Evolutionary conservation across 2,329 filamentous ascomycete genomes (phyloP), one percentile per base, ranked within the genome.

Genomic region (Ceratocystis destructans): DNA sequence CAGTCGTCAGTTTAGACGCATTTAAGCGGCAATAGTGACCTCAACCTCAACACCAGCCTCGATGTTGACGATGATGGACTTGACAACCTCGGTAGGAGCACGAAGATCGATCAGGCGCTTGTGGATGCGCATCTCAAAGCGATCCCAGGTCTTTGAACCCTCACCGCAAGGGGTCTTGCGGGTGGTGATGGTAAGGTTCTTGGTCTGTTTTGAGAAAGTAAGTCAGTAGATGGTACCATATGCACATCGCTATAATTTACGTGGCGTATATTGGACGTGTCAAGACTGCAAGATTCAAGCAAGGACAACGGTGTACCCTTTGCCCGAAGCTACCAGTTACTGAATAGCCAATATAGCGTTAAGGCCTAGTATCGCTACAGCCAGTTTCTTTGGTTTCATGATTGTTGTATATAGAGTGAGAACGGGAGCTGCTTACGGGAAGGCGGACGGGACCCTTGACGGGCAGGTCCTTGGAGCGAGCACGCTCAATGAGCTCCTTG

Each of bases 61-160:
- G 78, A 94, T 94, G 83, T 94, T 95, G 83, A 94, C 88, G 78
- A 94, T 94, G 83, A 94, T 92, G 81, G 90, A 87, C 87, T 95
- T 95, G 82, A 95, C 89, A 72, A 93, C 87, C 86, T 99, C 94
- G 75, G 94, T 99, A 70, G 94, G 94, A 74, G 94, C 94, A 82
- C 95, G 92, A 72, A 99, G 83, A 86, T 96, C 92, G 77, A 96
- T 96, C 76, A 96, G 84, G 74, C 92, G 89, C 88, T 96, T 96
- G 87, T 96, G 91, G 79, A 96, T 96, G 82, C 93, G 88, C 91
- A 99, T 95, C 88, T 99, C 93, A 80, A 84, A 99, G 79, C 84
- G 87, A 79, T 97, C 94, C 94, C 94, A 99, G 77, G 94, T 99
- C 90, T 99, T 99, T 80, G 89, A 95, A 82, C 94, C 94, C 87